Evolutionary conservation across 371 early-diverging fungal species (phyloP).

Genomic region (Mortierella sp.): DNA sequence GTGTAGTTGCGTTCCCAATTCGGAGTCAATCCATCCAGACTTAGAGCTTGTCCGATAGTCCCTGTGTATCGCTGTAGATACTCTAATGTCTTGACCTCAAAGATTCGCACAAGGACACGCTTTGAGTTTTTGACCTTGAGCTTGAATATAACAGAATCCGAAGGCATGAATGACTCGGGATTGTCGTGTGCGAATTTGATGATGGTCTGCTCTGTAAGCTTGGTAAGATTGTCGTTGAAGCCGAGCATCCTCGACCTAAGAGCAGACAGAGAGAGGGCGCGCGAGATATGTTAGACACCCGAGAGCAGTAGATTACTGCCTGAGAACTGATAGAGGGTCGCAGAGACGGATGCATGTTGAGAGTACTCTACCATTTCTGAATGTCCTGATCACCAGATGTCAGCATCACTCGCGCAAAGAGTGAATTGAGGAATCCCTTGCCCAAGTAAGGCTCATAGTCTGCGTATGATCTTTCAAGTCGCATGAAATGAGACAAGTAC

Average conservation of each 20-base stretch:
- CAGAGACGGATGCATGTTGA: no score
- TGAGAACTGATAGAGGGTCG: no score
- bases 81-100: conserved; percentile 51
- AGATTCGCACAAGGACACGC: conserved; percentile 34
- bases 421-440: conserved; percentile 12
- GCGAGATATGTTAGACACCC: background rate
- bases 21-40: conserved; percentile 43
- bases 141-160: conserved; percentile 39
- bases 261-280: no score
- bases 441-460: conserved; percentile 27
- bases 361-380: conserved; percentile 29
- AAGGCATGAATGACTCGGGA: conserved; percentile 33
- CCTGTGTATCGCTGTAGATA: conserved; percentile 34
- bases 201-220: conserved; percentile 27
- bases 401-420: conserved; percentile 31
- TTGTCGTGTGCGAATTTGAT: conserved; percentile 32
- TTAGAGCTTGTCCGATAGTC: conserved; percentile 21
- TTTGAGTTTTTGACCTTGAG: conserved; percentile 42
- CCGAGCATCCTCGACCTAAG: conserved; percentile 30
- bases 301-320: no score
- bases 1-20: conserved; percentile 40
- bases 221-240: background rate
- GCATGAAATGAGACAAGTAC: conserved; percentile 28
- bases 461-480: conserved; percentile 6
- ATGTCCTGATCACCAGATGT: conserved; percentile 25